phyloP scores from a whole-genome alignment of 2,329 filamentous ascomycete genomes.

The Aspergillus neoniger region DNA sequence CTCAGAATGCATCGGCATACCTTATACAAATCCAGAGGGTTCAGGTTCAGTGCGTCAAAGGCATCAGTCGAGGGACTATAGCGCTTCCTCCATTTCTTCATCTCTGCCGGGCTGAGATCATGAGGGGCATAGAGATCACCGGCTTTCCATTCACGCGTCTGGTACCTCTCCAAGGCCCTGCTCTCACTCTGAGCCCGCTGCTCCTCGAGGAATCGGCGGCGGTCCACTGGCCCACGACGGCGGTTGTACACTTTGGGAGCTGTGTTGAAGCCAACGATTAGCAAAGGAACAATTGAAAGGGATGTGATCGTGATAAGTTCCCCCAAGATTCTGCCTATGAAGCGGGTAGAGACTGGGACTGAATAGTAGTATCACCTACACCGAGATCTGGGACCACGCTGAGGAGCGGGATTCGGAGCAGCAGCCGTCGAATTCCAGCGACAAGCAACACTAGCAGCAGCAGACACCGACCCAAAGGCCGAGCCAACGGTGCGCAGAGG shows the following conservation, averaged over 20 bases:
- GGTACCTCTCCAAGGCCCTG: slow-evolving; percentile 41
- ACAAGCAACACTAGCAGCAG: slow-evolving; percentile 24
- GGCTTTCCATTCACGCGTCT: slow-evolving; percentile 67
- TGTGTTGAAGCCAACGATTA: slow-evolving; percentile 14
- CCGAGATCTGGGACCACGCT: slow-evolving; percentile 22
- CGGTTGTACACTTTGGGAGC: slow-evolving; percentile 24
- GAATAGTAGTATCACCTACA: slow-evolving; percentile 22
- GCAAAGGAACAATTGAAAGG: neutral
- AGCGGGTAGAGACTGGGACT: too few species aligned
- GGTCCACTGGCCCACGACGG: slow-evolving; percentile 31
- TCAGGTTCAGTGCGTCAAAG: slow-evolving; percentile 76
- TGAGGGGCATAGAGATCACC: slow-evolving; percentile 92
- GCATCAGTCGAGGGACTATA: slow-evolving; percentile 64
- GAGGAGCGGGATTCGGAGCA: slow-evolving; percentile 30
- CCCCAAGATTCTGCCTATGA: neutral
- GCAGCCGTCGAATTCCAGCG: slow-evolving; percentile 39
- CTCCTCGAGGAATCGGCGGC: slow-evolving; percentile 38
- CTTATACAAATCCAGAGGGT: slow-evolving; percentile 84
- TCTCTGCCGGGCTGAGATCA: slow-evolving; percentile 76
- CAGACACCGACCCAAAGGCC: slow-evolving; percentile 22
- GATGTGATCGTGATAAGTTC: neutral
- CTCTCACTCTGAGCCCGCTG: slow-evolving; percentile 42
- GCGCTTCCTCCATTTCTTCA: slow-evolving; percentile 73
- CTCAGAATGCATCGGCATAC: slow-evolving; percentile 52
- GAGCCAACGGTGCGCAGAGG: slow-evolving; percentile 29